Conservation (phyloP, 2,329 filamentous ascomycete genomes). For the Calonectria pauciramosa region DNA sequence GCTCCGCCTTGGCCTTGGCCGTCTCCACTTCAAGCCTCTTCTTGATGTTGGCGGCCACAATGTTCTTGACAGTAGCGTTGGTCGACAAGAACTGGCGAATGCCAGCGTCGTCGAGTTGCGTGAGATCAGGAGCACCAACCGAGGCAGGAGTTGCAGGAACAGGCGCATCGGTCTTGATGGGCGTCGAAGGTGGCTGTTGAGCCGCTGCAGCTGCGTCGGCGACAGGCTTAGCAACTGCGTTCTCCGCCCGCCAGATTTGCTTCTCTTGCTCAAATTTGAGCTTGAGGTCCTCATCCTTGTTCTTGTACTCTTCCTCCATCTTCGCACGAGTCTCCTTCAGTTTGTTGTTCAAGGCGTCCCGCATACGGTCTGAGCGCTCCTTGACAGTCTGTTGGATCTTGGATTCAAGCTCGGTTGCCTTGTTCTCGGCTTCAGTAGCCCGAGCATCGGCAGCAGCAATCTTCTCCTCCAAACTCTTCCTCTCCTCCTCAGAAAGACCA, state of each 20-base stretch:
- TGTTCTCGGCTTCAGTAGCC: slow-evolving; percentile 74
- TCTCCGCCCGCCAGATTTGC: slow-evolving; percentile 72
- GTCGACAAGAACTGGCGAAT: slow-evolving; percentile 69
- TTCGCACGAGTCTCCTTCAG: slow-evolving; percentile 74
- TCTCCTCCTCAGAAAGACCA: slow-evolving; percentile 68
- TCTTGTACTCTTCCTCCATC: slow-evolving; percentile 66
- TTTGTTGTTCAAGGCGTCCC: slow-evolving; percentile 76
- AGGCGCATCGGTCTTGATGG: slow-evolving; percentile 54
- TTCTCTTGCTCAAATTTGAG: slow-evolving; percentile 74
- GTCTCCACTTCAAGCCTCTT: slow-evolving; percentile 78
- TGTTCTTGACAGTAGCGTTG: slow-evolving; percentile 70
- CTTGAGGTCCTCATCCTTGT: slow-evolving; percentile 67
- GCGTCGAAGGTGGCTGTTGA: slow-evolving; percentile 51
- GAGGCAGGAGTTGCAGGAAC: slow-evolving; percentile 54
- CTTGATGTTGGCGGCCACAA: slow-evolving; percentile 74
- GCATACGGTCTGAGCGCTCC: slow-evolving; percentile 77
- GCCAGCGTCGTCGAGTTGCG: slow-evolving; percentile 66
- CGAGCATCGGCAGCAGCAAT: slow-evolving; percentile 72
- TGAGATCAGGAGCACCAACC: slow-evolving; percentile 56
- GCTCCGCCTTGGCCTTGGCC: slow-evolving; percentile 70
- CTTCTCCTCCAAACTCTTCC: slow-evolving; percentile 72
- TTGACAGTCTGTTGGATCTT: slow-evolving; percentile 73
- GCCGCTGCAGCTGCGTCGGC: slow-evolving; percentile 32
- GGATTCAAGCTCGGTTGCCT: slow-evolving; percentile 74
- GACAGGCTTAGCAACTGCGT: slow-evolving; percentile 47